Base-by-base conservation (phyloP, 1,284 basidiomycete genomes). In the Cerrena zonata region DNA sequence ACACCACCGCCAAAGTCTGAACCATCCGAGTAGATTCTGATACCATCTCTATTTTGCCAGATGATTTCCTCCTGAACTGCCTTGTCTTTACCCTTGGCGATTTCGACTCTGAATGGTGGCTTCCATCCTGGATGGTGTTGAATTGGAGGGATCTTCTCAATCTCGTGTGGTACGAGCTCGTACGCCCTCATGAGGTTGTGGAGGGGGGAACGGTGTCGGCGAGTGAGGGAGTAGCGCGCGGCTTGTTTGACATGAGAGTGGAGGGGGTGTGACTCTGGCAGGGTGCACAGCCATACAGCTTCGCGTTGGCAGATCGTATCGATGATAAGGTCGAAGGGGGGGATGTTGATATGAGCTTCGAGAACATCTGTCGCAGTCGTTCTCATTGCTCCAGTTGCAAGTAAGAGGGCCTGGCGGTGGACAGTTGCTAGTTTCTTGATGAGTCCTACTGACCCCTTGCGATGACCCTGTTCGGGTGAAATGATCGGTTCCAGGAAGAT, bases 181-280 rank as follows among this genome's bases (percentile, higher is more conserved):
- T 56, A 60, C 4, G 55, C 48, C 10, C 58, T 38, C 0, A 64
- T 27, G n/a, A 66, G 50, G 41, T 61, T 49, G 41, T 64, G 60
- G 0, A 64, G 49, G 1, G 57, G 49, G 2, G 54, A 47, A 3
- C 54, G 46, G 43, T 65, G 62, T 1, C 36, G 2, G 15, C 53
- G 49, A 11, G 63, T 7, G 39, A 10, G 53, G 12, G 47, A 48
- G 2, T 24, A 36, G 0, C 18, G 25, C 2, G 55, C 54, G 0
- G 62, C 58, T 1, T 47, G 25, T 2, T 39, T 41, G 10, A 63
- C 54, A 0, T 21, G 21, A 5, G 38, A 12, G 40, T 50, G 11
- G 0, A 71, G 58, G 0, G 69, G 72, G 56, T 73, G 67, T 1
- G 51, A 44, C 0, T 11, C 2, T 0, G 68, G 66, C 0, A 73